Base-by-base conservation (phyloP, 345 rosid genomes). In the Eucalyptus victrix region DNA sequence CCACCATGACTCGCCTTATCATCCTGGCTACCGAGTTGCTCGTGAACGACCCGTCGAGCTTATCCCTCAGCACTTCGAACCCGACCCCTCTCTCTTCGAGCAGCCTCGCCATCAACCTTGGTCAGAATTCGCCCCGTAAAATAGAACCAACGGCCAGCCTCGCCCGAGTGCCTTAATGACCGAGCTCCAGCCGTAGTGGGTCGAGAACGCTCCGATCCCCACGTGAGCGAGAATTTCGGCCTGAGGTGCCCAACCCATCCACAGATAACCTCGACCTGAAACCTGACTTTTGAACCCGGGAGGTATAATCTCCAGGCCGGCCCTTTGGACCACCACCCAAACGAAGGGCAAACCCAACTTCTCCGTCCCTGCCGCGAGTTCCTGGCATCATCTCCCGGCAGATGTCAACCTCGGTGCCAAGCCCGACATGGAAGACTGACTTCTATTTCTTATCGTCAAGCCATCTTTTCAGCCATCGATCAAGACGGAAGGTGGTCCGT, bases 121-220 rank as follows among this genome's bases (percentile, higher is more conserved):
- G 15, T 92, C 92, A 4, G 87, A 32, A 51, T 83, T 69, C 37
- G 13, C 51, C 15, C 65, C 60, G 2, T 89, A 28, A n/a, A 92
- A 69, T 81, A 90, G 40, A 18, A 92, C 60, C 88, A 92, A 30
- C 2, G 89, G 69, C 37, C 49, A 14, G 8, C 89, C 93, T 12
- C 49, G 83, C 5, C 89, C 60, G 8, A 92, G 89, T 8, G 49
- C 88, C 90, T 90, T 90, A 5, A 89, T 50, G 24, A 7, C 9
- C 2, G 56, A 53, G 56, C 56, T 53, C 56, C 9, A 53, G 9
- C 23, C 24, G 4, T 67, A 49, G 86, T 90, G 93, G 12, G 92
- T 92, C 90, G 90, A 85, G 90, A 92, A 89, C 15, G 88, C 90
- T 19, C 91, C 90, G 4, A 88, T 88, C 4, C 90, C 87, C 30